Base-by-base conservation (phyloP, 352 stramenopile genomes). In the Globisporangium solare region DNA sequence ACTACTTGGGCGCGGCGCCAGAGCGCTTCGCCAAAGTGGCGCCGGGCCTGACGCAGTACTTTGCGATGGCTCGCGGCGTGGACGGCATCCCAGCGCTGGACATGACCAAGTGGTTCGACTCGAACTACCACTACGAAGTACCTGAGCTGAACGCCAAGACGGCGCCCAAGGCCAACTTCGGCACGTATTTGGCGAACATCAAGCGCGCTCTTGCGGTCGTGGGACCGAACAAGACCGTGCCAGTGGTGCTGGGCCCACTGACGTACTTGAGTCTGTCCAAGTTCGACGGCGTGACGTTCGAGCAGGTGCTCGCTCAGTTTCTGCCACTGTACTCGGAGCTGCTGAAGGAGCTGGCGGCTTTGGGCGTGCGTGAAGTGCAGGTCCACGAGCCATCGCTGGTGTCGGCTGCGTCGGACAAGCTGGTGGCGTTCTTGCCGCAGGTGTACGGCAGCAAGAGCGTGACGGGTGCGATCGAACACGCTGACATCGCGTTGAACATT, bases 91-190 rank as follows among this genome's bases (percentile, higher is more conserved):
- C 76, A 10, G 92, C 92, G 7, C 78, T 98, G 39, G 92, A 96
- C 66, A 97, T 97, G 92, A 97, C 86, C 67, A 96, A 97, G 76
- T 97, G 87, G 86, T 97, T 97, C 67, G 92, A 97, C 71, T 93
- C 84, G 42, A 98, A 98, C 84, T 98, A 97, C 72, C 92, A 98
- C 79, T 98, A 97, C 81, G 89, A 97, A 67, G 89, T 97, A 45
- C 89, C 92, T 2, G 92, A 98, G 79, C 68, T 97, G 20, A 89
- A 76, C 64, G 74, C 76, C 24, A 81, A 80, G 57, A 86, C 76
- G 17, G 63, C 75, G 46, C 75, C 89, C 14, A 70, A 70, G 52
- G 77, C 89, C 31, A 93, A 97, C 74, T 97, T 97, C 54, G 60
- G 39, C 39, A 67, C 57, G 43, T 97, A 91, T 69, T 41, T 96